Evolutionary conservation across 2,329 filamentous ascomycete genomes (phyloP).

Genomic region (Aspergillus ibericus): DNA sequence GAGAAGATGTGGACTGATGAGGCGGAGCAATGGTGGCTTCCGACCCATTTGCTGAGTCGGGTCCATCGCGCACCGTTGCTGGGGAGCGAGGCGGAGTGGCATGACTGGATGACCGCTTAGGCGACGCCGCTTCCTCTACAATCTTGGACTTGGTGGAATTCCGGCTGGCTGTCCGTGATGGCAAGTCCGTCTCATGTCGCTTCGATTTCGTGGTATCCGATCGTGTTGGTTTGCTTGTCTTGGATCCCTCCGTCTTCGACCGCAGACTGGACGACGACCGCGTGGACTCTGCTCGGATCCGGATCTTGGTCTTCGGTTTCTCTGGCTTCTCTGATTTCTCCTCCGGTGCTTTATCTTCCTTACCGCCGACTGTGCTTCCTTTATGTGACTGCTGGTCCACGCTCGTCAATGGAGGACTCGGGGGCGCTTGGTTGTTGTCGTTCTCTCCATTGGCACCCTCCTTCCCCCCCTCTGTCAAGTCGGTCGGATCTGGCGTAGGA

Average conservation of each 20-base stretch:
- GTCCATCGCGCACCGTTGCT: constrained; percentile 35
- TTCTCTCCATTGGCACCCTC: constrained; percentile 38
- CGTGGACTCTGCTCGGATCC: constrained; percentile 39
- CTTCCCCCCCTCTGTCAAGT: constrained; percentile 56
- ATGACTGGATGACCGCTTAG: constrained; percentile 34
- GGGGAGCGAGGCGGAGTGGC: constrained; percentile 39
- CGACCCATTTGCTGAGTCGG: constrained; percentile 42
- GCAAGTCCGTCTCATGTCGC: constrained; percentile 34
- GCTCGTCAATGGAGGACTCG: constrained; percentile 50
- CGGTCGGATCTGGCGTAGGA: constrained; percentile 71
- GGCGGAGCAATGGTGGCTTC: constrained; percentile 49
- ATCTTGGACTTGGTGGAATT: constrained; percentile 36
- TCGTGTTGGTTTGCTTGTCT: constrained; percentile 36
- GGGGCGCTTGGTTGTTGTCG: constrained; percentile 40
- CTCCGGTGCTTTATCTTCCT: constrained; percentile 33
- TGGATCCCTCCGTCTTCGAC: constrained; percentile 40
- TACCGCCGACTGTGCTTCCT: constrained; percentile 34
- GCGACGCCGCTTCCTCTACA: constrained; percentile 31
- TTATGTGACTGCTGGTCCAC: constrained; percentile 43
- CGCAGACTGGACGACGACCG: constrained; percentile 45
- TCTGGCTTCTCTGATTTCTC: constrained; percentile 29
- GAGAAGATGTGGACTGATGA: constrained; percentile 35
- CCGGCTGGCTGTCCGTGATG: constrained; percentile 37
- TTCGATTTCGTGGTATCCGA: constrained; percentile 43
- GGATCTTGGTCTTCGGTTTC: constrained; percentile 37